phyloP scores from a whole-genome alignment of 2,329 filamentous ascomycete species.

The Phaeosphaeriaceae sp. region DNA sequence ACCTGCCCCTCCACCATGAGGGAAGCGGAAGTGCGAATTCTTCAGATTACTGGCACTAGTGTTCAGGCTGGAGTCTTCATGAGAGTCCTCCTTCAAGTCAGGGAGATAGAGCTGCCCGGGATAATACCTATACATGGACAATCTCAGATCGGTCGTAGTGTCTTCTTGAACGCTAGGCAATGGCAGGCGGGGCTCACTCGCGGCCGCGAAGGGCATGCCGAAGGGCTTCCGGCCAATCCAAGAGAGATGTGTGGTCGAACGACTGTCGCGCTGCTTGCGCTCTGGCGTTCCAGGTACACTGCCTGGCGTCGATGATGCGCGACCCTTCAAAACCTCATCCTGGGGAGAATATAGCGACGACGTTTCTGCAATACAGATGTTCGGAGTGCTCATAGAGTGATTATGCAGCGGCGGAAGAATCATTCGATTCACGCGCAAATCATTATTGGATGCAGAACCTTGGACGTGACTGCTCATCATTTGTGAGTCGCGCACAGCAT shows the following conservation, averaged over 20 bases:
- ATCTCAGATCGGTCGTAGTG: constrained; percentile 42
- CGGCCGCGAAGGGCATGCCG: constrained; percentile 9
- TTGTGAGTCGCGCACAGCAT: constrained; percentile 9
- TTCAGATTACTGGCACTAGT: constrained; percentile 45
- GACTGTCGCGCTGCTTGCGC: constrained; percentile 35
- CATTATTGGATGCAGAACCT: constrained; percentile 9
- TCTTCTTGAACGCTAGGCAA: constrained; percentile 29
- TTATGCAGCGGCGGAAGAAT: constrained; percentile 13
- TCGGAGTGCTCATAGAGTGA: constrained; percentile 19
- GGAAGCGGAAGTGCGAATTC: constrained; percentile 35
- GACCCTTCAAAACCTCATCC: constrained; percentile 21
- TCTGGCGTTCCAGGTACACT: constrained; percentile 15
- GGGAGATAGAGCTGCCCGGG: constrained; percentile 45
- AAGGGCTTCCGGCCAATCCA: constrained; percentile 31
- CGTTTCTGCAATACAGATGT: constrained; percentile 16
- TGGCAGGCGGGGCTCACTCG: constrained; percentile 15
- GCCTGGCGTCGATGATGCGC: constrained; percentile 21
- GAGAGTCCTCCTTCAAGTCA: constrained; percentile 57
- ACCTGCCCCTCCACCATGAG: constrained; percentile 21
- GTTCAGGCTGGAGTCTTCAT: constrained; percentile 55
- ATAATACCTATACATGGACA: constrained; percentile 42
- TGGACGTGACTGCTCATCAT: background rate
- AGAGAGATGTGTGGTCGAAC: constrained; percentile 44
- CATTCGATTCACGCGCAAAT: constrained; percentile 3
- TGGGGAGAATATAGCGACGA: constrained; percentile 37